Conservation (phyloP, 2,329 filamentous ascomycete genomes). For the Talaromyces sp. region DNA sequence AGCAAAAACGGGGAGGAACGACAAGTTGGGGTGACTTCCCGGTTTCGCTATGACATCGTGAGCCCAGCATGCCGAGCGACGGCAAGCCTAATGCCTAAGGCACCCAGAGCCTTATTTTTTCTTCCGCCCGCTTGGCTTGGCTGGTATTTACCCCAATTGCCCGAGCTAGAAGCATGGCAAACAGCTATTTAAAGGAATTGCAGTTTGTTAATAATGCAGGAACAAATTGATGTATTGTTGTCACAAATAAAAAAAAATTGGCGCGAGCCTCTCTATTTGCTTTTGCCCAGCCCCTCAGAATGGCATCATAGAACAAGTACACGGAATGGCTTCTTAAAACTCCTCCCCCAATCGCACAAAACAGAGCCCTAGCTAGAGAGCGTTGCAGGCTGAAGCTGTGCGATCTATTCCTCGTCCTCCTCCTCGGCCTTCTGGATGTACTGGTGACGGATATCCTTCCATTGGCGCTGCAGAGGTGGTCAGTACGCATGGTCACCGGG, state of each 20-base stretch:
- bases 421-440: constrained; percentile 71
- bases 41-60: neutral
- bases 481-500: constrained; percentile 7
- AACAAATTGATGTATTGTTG: neutral
- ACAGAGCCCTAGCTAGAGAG: neutral
- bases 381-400: neutral
- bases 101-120: neutral
- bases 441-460: constrained; percentile 95
- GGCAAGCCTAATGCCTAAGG: neutral
- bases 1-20: neutral
- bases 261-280: neutral
- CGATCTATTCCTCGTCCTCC: constrained; percentile 48
- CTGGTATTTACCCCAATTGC: neutral
- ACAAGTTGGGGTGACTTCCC: neutral
- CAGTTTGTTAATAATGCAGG: neutral
- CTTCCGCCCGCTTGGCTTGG: neutral
- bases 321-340: neutral
- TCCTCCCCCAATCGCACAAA: neutral
- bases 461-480: constrained; percentile 70
- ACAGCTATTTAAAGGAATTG: neutral
- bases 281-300: neutral
- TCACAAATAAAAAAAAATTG: neutral
- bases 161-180: neutral
- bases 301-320: neutral
- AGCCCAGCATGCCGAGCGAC: neutral